phyloP scores from a whole-genome alignment of 768 basidiomycete genomes.

The Phaffia tasmanica region DNA sequence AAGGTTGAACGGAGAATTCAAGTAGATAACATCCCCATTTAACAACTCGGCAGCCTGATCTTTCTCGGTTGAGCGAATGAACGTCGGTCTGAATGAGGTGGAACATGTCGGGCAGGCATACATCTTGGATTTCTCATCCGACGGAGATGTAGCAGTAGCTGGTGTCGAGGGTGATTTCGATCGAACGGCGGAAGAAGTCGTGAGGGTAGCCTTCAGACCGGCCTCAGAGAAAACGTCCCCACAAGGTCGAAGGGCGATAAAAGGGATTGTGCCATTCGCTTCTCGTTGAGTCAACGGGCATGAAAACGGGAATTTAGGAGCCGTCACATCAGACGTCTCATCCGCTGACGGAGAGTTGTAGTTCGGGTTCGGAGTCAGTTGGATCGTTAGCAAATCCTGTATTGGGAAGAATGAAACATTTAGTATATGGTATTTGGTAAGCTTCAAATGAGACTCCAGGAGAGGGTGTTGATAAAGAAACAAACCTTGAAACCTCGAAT shows the following conservation, averaged over 20 bases:
- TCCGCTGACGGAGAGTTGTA: conserved; percentile 38
- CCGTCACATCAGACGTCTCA: conserved; percentile 35
- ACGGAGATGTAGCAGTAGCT: conserved; percentile 23
- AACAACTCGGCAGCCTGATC: conserved; percentile 6
- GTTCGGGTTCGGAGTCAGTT: conserved; percentile 62
- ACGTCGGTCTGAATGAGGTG: conserved; percentile 5
- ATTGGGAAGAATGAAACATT: neutral
- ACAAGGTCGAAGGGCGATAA: conserved; percentile 73
- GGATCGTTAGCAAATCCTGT: conserved; percentile 76
- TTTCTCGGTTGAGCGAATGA: neutral
- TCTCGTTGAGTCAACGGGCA: conserved; percentile 88
- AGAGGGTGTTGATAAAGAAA: conserved; percentile 11
- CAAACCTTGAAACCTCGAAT: conserved; percentile 77
- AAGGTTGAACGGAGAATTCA: conserved; percentile 15
- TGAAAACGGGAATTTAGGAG: conserved; percentile 59
- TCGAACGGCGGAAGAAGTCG: neutral
- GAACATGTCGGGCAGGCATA: conserved; percentile 31
- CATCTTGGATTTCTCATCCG: conserved; percentile 30
- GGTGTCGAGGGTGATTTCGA: neutral
- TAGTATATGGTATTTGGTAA: neutral
- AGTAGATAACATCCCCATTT: conserved; percentile 8
- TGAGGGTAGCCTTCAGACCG: conserved; percentile 48
- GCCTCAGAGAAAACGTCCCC: conserved; percentile 86
- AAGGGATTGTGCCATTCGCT: conserved; percentile 83
- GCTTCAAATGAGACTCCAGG: conserved; percentile 4